phyloP scores from a whole-genome alignment of 1,139 yeast genomes.

The Geotrichum reessii region DNA sequence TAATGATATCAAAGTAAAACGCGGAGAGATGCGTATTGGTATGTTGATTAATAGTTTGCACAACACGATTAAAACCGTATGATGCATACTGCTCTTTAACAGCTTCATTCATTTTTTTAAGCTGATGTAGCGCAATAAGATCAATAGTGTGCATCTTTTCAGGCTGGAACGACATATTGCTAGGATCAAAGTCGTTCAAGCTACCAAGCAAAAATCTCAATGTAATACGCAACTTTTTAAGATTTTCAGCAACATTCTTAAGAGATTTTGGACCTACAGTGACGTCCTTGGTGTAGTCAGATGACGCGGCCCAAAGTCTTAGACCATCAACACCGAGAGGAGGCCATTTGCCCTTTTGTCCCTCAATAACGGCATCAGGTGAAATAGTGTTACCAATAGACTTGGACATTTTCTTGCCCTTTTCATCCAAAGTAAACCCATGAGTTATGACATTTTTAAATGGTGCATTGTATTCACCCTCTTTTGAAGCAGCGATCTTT shows the following conservation, averaged over 20 bases:
- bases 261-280: conserved; percentile 67
- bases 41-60: conserved; percentile 59
- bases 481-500: conserved; percentile 48
- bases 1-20: conserved; percentile 76
- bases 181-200: conserved; percentile 25
- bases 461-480: conserved; percentile 47
- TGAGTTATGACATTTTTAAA: conserved; percentile 76
- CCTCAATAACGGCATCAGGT: conserved; percentile 65
- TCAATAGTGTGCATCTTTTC: conserved; percentile 44
- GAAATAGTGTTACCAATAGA: conserved; percentile 77
- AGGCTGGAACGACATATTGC: not conserved
- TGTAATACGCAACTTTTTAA: conserved; percentile 78
- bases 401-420: conserved; percentile 89
- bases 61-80: conserved; percentile 62
- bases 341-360: conserved; percentile 55
- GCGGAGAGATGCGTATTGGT: conserved; percentile 75
- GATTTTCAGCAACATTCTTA: conserved; percentile 68
- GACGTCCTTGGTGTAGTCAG: conserved; percentile 79
- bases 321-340: conserved; percentile 88
- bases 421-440: conserved; percentile 84
- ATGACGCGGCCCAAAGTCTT: conserved; percentile 84
- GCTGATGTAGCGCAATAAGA: conserved; percentile 52
- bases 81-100: conserved; percentile 46
- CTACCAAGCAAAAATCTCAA: conserved; percentile 70
- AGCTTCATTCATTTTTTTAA: conserved; percentile 45